phyloP scores from a whole-genome alignment of 805 yeast genomes.

The Middelhovenomyces tepae region DNA sequence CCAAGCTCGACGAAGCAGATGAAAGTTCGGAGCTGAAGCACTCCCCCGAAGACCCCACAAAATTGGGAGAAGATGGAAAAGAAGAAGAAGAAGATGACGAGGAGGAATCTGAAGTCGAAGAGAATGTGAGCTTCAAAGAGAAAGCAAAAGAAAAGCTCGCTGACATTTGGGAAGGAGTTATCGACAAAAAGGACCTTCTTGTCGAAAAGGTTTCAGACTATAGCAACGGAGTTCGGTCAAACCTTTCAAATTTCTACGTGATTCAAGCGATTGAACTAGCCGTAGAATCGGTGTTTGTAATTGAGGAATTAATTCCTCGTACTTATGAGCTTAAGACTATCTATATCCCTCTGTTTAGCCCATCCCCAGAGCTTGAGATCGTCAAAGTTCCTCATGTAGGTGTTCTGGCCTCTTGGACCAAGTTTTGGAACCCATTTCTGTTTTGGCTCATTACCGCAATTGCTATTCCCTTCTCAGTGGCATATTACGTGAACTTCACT shows the following conservation, averaged over 20 bases:
- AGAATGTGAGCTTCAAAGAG: slow-evolving; percentile 13
- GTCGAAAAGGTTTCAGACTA: slow-evolving; percentile 12
- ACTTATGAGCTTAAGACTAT: too few species aligned
- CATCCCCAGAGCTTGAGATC: too few species aligned
- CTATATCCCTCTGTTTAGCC: too few species aligned
- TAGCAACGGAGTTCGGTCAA: slow-evolving; percentile 16
- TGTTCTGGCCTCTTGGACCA: slow-evolving; percentile 7
- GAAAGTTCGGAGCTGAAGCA: too few species aligned
- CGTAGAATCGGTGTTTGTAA: slow-evolving; percentile 12
- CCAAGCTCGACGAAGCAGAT: too few species aligned
- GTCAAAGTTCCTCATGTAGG: slow-evolving; percentile 13
- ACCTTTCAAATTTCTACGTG: slow-evolving; percentile 24
- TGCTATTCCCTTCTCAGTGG: slow-evolving; percentile 21
- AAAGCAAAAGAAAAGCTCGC: slow-evolving; percentile 16
- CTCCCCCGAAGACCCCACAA: slow-evolving; percentile 10
- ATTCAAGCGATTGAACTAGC: slow-evolving; percentile 14
- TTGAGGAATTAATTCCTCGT: too few species aligned
- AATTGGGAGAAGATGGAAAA: slow-evolving; percentile 14
- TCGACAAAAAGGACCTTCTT: slow-evolving; percentile 4
- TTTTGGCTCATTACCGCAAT: slow-evolving; percentile 20
- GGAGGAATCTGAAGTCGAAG: slow-evolving; percentile 17
- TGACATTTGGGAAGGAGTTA: slow-evolving; percentile 18
- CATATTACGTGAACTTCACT: slow-evolving; percentile 29
- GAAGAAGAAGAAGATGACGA: slow-evolving; percentile 14
- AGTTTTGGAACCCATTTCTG: slow-evolving; percentile 22